Evolutionary conservation across 1,139 yeast species (phyloP).

Genomic region (Barnettozyma hawaiiensis): DNA sequence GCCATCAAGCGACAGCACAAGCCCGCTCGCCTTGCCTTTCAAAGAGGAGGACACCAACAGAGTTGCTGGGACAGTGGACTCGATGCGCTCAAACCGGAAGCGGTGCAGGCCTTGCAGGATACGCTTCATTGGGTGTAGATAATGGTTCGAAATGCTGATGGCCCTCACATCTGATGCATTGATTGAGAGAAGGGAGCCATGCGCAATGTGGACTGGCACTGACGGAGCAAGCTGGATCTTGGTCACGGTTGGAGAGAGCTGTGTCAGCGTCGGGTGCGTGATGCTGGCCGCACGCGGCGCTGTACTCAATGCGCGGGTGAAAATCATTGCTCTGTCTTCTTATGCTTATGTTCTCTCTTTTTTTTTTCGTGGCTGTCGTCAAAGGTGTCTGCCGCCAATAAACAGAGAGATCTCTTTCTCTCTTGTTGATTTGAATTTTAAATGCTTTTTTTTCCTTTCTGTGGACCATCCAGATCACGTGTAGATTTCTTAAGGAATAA

Average conservation of each 20-base stretch:
- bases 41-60: constrained; percentile 14
- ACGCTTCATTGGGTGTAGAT: constrained; percentile 36
- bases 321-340: too few relatives aligned
- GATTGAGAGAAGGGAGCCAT: constrained; percentile 45
- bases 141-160: constrained; percentile 32
- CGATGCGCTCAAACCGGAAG: constrained; percentile 39
- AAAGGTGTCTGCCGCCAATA: too few relatives aligned
- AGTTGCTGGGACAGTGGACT: constrained; percentile 40
- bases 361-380: too few relatives aligned
- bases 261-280: background rate
- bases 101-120: constrained; percentile 39
- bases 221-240: constrained; percentile 50
- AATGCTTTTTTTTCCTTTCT: too few relatives aligned
- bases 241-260: constrained; percentile 16
- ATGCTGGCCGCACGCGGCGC: background rate
- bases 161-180: constrained; percentile 32
- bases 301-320: constrained; percentile 1
- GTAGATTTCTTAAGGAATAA: too few relatives aligned
- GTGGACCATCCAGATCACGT: too few relatives aligned
- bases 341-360: too few relatives aligned
- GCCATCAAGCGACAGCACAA: constrained; percentile 46
- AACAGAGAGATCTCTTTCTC: too few relatives aligned
- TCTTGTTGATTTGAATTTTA: too few relatives aligned
- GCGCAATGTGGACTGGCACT: constrained; percentile 43
- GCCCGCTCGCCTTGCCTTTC: constrained; percentile 7